Conservation (phyloP, 352 stramenopile genomes). For the Hyaloperonospora arabidopsidis region DNA sequence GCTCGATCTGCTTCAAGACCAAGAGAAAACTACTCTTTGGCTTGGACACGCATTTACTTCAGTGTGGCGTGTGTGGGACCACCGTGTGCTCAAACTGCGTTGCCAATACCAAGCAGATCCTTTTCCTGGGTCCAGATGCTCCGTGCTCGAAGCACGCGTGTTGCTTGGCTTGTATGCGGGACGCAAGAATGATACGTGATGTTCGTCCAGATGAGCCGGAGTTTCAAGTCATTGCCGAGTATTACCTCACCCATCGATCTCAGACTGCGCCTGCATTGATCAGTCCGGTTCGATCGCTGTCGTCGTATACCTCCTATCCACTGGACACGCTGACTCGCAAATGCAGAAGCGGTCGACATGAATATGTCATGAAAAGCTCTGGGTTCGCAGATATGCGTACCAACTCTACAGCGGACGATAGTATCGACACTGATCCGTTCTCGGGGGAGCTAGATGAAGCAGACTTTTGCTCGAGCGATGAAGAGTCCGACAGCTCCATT, state of each 20-base stretch:
- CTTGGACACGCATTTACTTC: slow-evolving; percentile 17
- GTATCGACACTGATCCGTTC: slow-evolving; percentile 17
- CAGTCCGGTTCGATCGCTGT: slow-evolving; percentile 7
- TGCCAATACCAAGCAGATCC: slow-evolving; percentile 19
- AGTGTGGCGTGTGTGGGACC: slow-evolving; percentile 20
- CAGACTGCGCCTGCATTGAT: not conserved
- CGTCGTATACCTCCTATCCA: slow-evolving; percentile 4
- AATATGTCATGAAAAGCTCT: slow-evolving; percentile 4
- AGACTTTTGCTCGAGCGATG: slow-evolving; percentile 28
- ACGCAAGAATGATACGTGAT: slow-evolving; percentile 21
- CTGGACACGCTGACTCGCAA: slow-evolving; percentile 17
- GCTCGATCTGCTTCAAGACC: slow-evolving; percentile 26
- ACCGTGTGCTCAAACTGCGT: slow-evolving; percentile 29
- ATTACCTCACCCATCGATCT: slow-evolving; percentile 8
- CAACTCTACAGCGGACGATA: slow-evolving; percentile 21
- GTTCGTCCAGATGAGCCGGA: slow-evolving; percentile 16
- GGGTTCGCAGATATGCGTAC: slow-evolving; percentile 13
- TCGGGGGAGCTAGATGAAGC: slow-evolving; percentile 29
- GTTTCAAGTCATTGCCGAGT: slow-evolving; percentile 28
- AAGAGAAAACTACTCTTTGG: slow-evolving; percentile 11
- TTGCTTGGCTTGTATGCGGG: slow-evolving; percentile 28
- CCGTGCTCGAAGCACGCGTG: slow-evolving; percentile 18
- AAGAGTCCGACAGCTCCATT: slow-evolving; percentile 16
- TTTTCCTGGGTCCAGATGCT: slow-evolving; percentile 18
- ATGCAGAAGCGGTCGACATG: slow-evolving; percentile 2